phyloP scores from a whole-genome alignment of 768 basidiomycete genomes.

The Suillus americanus region DNA sequence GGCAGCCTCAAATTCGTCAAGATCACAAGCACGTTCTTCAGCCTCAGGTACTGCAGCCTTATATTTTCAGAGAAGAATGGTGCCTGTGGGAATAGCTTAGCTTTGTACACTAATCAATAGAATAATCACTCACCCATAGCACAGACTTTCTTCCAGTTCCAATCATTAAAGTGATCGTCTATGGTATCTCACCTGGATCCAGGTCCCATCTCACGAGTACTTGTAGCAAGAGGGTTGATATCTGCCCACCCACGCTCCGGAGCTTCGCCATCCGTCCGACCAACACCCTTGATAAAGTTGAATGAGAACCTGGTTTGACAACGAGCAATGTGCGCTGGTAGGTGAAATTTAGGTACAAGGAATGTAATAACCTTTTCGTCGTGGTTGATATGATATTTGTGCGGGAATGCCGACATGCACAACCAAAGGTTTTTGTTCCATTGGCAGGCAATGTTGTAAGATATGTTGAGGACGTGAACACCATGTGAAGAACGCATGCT shows the following conservation, averaged over 20 bases:
- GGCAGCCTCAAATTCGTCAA: background rate
- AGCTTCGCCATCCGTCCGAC: constrained; percentile 35
- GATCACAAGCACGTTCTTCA: background rate
- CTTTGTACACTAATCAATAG: background rate
- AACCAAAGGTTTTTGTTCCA: constrained; percentile 14
- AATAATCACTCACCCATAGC: constrained; percentile 20
- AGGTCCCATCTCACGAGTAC: constrained; percentile 36
- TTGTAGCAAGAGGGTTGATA: constrained; percentile 28
- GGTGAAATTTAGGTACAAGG: constrained; percentile 37
- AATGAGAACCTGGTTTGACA: constrained; percentile 31
- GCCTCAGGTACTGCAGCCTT: background rate
- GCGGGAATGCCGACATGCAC: constrained; percentile 2
- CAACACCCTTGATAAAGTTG: constrained; percentile 26
- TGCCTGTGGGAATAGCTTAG: background rate
- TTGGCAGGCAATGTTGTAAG: constrained; percentile 27
- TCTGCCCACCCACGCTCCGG: constrained; percentile 36
- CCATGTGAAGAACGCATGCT: background rate
- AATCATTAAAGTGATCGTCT: constrained; percentile 33
- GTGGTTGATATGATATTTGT: background rate
- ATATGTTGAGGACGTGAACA: constrained; percentile 1
- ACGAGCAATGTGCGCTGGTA: constrained; percentile 28
- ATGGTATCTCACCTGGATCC: constrained; percentile 32
- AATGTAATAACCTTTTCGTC: constrained; percentile 6
- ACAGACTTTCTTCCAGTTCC: constrained; percentile 32
- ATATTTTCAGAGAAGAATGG: constrained; percentile 4